phyloP scores from a whole-genome alignment of 208 protist genomes.

The Leishmania amazonensis region DNA sequence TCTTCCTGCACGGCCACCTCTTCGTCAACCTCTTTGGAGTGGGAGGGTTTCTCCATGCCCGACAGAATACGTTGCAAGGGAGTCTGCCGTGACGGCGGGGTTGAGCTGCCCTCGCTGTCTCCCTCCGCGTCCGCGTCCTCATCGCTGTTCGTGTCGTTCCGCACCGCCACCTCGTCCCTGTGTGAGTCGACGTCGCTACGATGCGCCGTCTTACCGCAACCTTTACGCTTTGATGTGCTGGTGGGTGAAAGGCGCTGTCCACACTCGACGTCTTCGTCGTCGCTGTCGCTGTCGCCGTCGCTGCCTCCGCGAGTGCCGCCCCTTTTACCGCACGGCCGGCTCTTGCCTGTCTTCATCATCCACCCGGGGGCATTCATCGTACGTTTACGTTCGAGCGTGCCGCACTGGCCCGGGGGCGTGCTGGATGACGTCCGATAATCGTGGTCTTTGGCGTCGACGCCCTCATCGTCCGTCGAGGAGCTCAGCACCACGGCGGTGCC shows the following conservation, averaged over 20 bases:
- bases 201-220: not conserved
- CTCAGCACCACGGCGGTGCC: not conserved
- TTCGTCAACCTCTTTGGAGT: not conserved
- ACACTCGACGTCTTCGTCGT: not conserved
- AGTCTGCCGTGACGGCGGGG: not conserved
- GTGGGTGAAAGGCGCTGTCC: not conserved
- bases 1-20: not conserved
- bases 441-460: not conserved
- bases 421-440: not conserved
- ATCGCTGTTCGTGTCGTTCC: not conserved
- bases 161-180: not conserved
- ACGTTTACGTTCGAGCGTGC: not conserved
- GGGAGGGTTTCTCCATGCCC: not conserved
- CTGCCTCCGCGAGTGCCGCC: not conserved
- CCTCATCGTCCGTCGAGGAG: not conserved
- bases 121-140: not conserved
- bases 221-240: not conserved
- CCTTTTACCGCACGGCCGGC: not conserved
- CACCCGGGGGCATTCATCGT: constrained; percentile 11
- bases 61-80: not conserved
- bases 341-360: constrained; percentile 4
- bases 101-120: not conserved
- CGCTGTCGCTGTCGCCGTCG: not conserved
- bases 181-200: not conserved
- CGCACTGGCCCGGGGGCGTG: not conserved